Conservation (phyloP, 83 land plant genomes). For the Larix sibirica region DNA sequence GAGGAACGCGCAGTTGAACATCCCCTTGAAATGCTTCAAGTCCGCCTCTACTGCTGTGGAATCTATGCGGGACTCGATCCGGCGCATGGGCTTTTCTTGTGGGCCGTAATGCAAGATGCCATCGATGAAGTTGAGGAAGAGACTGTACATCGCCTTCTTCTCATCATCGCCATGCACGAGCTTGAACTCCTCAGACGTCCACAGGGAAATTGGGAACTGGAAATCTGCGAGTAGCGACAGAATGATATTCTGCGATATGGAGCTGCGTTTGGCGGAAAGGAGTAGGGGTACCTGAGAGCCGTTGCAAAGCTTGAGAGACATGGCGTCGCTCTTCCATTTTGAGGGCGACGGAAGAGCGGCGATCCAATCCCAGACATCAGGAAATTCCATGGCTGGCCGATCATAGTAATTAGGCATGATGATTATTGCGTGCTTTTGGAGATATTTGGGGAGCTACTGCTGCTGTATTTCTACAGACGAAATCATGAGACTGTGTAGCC, state of each 20-base stretch:
- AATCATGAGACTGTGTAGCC: neutral
- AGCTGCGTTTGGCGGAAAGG: slow-evolving; percentile 26
- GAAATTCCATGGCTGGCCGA: neutral
- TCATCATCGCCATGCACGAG: slow-evolving; percentile 12
- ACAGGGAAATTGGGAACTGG: slow-evolving; percentile 39
- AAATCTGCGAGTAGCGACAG: slow-evolving; percentile 45
- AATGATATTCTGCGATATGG: neutral
- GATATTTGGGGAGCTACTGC: neutral
- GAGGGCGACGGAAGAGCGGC: slow-evolving; percentile 36
- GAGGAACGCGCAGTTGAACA: neutral
- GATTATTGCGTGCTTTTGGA: neutral
- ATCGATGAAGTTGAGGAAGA: slow-evolving; percentile 32
- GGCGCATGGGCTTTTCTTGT: slow-evolving; percentile 14
- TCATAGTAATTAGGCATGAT: neutral
- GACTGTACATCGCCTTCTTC: slow-evolving; percentile 13
- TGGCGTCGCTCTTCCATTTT: slow-evolving; percentile 37
- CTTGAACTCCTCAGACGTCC: slow-evolving; percentile 39
- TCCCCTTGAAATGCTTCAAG: neutral
- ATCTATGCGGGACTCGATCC: neutral
- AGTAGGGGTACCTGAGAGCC: slow-evolving; percentile 36
- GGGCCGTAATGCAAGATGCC: slow-evolving; percentile 42
- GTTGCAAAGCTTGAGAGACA: slow-evolving; percentile 35
- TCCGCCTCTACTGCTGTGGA: neutral
- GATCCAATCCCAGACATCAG: slow-evolving; percentile 48
- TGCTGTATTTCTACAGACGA: neutral